phyloP scores from a whole-genome alignment of 2,329 filamentous ascomycete genomes.

The Aspergillus brunneoviolaceus region DNA sequence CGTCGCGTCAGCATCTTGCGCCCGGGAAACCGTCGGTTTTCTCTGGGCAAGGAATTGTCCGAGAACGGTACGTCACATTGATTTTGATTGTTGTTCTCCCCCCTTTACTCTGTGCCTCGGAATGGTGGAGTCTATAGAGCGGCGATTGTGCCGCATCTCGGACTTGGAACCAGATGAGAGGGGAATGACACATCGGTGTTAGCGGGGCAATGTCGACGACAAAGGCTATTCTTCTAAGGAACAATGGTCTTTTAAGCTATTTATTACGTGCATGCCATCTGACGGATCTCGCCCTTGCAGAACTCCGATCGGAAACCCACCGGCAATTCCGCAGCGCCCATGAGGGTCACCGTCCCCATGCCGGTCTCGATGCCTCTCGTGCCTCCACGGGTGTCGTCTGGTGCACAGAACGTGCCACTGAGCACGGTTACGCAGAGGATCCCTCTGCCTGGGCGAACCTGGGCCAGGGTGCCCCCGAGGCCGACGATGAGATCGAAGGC shows the following conservation, averaged over 20 bases:
- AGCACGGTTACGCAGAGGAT: constrained; percentile 83
- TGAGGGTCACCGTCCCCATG: constrained; percentile 86
- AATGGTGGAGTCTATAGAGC: too few species aligned
- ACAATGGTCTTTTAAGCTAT: not conserved
- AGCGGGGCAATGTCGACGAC: too few species aligned
- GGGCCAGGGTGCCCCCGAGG: constrained; percentile 90
- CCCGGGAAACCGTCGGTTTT: constrained; percentile 42
- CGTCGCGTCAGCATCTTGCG: constrained; percentile 47
- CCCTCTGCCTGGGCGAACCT: constrained; percentile 87
- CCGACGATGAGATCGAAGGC: constrained; percentile 87
- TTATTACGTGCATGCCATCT: not conserved
- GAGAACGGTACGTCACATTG: constrained; percentile 42
- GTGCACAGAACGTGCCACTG: constrained; percentile 68
- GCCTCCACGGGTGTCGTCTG: constrained; percentile 93
- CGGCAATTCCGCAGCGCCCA: constrained; percentile 86
- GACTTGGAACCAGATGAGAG: too few species aligned
- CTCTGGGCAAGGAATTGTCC: constrained; percentile 45
- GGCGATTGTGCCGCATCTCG: too few species aligned
- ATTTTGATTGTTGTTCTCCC: not conserved
- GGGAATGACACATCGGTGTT: too few species aligned
- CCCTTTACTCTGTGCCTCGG: too few species aligned
- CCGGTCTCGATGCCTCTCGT: constrained; percentile 82
- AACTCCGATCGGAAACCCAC: constrained; percentile 80
- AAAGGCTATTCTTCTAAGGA: too few species aligned
- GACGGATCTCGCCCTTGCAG: constrained; percentile 45